Base-by-base conservation (phyloP, 805 yeast species). In the Citeromyces nyonsensis region DNA sequence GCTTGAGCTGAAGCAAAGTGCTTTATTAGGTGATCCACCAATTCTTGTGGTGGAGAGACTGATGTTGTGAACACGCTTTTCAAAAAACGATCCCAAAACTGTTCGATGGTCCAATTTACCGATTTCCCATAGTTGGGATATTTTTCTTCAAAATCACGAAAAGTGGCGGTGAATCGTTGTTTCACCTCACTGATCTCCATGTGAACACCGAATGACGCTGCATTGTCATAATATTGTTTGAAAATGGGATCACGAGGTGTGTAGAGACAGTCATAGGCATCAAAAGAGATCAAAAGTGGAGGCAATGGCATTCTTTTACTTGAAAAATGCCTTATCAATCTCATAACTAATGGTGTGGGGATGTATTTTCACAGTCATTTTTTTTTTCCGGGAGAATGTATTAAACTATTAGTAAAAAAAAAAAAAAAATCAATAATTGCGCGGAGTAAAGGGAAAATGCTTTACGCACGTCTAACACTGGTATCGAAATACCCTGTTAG, bases 211-310 rank as follows among this genome's bases (percentile, higher is more conserved):
- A 61, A 61, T 29, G 57, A 57, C 5, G 44, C 33, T 1, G 72
- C 71, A 4, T 73, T 61, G 3, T 53, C 47, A 28, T 61, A 54
- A 43, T 78, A 78, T 38, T 67, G 75, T n/a, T 54, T 49, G 27
- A 66, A 49, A 0, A 77, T 65, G 0, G 80, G 69, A 20, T 52
- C 51, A 12, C 55, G 57, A 3, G 85, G 79, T 0, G 66, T 54
- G 44, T 73, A 76, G 6, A 78, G 47, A 0, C 86, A 78, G 28
- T 70, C 73, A 51, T 73, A 78, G 0, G 76, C 80, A 49, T 78
- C 88, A 34, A 77, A 62, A 1, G 84, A 69, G 1, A 78, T 50
- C 3, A 74, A 45, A 26, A 53, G 55, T 5, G 76, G 73, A 32
- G 22, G 22, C 22, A 18, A 18, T 18, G 22, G 22, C 22, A 7